These are phyloP conservation scores for Amorphotheca resinae DNA, from an alignment of 495 filamentous ascomycete species.

Conservation along the genomic window DNA sequence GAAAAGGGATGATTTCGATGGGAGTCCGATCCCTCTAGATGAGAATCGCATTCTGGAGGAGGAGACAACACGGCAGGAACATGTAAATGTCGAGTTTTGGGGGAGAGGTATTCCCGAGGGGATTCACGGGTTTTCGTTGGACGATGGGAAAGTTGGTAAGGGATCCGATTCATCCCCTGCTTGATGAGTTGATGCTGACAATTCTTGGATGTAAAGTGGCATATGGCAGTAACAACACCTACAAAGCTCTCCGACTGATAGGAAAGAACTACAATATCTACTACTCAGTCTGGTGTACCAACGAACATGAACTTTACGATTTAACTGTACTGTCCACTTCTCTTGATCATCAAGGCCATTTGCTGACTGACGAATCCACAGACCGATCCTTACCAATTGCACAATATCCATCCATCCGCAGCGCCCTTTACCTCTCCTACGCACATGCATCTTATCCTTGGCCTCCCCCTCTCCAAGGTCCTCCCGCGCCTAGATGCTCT, in stretches of 20 bases:
- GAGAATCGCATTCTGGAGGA: conserved; percentile 13
- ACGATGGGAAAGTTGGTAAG: conserved; percentile 7
- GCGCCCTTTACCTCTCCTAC: not conserved
- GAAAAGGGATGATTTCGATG: conserved; percentile 38
- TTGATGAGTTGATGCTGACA: not conserved
- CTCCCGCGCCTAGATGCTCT: conserved; percentile 42
- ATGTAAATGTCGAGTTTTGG: conserved; percentile 52
- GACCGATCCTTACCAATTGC: conserved; percentile 43
- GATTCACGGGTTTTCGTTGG: conserved; percentile 17
- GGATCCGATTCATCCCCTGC: not conserved
- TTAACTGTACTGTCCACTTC: conserved; percentile 28
- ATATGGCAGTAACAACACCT: conserved; percentile 37
- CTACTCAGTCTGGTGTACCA: conserved; percentile 51
- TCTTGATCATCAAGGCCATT: not conserved
- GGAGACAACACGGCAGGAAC: conserved; percentile 31
- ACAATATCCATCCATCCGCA: conserved; percentile 34
- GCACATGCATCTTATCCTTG: not conserved
- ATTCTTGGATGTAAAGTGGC: conserved; percentile 2
- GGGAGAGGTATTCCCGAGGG: conserved; percentile 37
- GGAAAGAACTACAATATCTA: conserved; percentile 40
- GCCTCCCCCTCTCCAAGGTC: conserved; percentile 23
- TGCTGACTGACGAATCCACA: not conserved
- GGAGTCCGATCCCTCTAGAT: conserved; percentile 35
- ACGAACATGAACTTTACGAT: conserved; percentile 50
- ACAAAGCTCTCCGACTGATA: conserved; percentile 42